Percentiles rank a stretch among this genome's conserved stretches.
phyloP scores from a whole-genome alignment of 129 eudicot genomes.

The Scalesia atractyloides region DNA sequence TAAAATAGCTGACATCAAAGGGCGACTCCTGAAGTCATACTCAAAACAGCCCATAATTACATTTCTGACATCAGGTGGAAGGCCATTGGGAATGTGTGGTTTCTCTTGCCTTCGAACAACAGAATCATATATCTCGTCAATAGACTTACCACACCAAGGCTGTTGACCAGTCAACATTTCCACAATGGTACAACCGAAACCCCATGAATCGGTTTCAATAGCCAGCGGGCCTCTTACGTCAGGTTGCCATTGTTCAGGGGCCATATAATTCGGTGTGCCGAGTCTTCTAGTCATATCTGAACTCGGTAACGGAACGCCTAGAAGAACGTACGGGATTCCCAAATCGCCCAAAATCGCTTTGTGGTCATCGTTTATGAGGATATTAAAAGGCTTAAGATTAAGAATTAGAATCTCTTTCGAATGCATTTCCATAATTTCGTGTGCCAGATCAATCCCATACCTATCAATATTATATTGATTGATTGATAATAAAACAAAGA shows the following conservation, averaged over 20 bases:
- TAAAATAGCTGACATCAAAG: conserved; percentile 73
- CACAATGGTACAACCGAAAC: conserved; percentile 82
- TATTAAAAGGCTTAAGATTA: conserved; percentile 84
- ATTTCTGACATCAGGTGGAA: conserved; percentile 78
- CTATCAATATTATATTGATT: conserved; percentile 41
- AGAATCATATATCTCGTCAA: conserved; percentile 62
- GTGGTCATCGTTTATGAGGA: conserved; percentile 63
- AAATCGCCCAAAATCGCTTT: conserved; percentile 74
- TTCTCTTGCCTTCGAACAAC: conserved; percentile 70
- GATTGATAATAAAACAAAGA: too few species aligned
- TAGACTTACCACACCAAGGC: conserved; percentile 84
- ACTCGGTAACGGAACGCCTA: conserved; percentile 58
- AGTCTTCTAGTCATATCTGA: conserved; percentile 61
- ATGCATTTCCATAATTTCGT: conserved; percentile 72
- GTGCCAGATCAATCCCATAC: conserved; percentile 83
- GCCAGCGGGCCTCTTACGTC: conserved; percentile 83
- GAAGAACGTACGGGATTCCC: conserved; percentile 66
- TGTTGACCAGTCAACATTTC: conserved; percentile 84
- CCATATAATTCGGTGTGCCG: conserved; percentile 91
- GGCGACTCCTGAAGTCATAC: conserved; percentile 88
- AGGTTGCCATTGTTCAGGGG: conserved; percentile 99
- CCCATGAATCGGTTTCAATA: conserved; percentile 95
- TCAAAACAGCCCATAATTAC: conserved; percentile 81
- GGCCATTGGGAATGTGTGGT: conserved; percentile 72
- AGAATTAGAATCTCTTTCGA: conserved; percentile 72